Percentiles rank a stretch among this genome's conserved stretches.
Evolutionary conservation across 2,329 filamentous ascomycete genomes (phyloP).

Genomic region (Karstenula rhodostoma): DNA sequence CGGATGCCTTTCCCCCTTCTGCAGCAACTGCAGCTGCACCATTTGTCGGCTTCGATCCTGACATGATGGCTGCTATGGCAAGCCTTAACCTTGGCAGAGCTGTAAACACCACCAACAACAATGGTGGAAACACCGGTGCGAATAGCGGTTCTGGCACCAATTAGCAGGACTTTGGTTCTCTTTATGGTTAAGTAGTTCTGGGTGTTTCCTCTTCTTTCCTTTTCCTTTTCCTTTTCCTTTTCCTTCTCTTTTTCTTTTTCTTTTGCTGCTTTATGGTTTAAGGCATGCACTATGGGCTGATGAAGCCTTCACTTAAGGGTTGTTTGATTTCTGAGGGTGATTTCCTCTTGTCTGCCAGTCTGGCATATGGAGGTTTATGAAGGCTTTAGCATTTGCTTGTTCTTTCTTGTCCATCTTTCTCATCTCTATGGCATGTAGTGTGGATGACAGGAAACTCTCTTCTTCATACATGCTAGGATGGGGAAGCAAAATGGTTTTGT

Average conservation of each 20-base stretch:
- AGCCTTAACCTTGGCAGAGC: not conserved
- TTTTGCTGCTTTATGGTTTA: not conserved
- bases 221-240: no score
- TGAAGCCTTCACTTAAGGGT: not conserved
- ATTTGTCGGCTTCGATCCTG: conserved; percentile 1
- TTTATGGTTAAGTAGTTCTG: not conserved
- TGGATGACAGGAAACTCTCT: conserved; percentile 10
- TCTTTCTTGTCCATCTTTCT: conserved; percentile 1
- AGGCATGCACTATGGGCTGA: not conserved
- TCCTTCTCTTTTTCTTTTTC: not conserved
- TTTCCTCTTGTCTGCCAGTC: not conserved
- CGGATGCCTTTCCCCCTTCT: conserved; percentile 9
- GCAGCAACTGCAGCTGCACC: conserved; percentile 14
- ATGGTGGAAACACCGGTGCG: not conserved
- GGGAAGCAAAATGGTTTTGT: not conserved
- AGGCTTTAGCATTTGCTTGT: not conserved
- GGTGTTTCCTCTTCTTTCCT: not conserved
- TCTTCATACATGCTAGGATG: conserved; percentile 9
- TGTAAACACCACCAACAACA: not conserved
- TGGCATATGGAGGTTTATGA: not conserved
- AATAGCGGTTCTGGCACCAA: not conserved
- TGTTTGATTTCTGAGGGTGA: not conserved
- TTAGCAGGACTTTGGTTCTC: not conserved
- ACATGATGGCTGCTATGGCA: conserved; percentile 10
- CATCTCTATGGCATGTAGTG: not conserved